Evolutionary conservation across 2,329 filamentous ascomycete genomes (phyloP).

Genomic region (Penicillium sp.): DNA sequence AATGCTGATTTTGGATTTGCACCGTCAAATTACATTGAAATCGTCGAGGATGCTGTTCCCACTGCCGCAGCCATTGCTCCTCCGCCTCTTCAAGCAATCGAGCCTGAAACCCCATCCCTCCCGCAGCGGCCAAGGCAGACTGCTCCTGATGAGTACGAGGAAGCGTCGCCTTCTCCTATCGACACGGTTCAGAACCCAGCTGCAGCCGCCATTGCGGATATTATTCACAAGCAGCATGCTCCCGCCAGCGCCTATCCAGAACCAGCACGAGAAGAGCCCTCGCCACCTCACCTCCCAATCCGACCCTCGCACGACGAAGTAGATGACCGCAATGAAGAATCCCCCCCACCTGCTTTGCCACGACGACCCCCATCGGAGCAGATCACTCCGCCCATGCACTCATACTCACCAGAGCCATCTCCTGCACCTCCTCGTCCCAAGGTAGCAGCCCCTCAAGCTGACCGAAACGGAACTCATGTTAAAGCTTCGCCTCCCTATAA

Average conservation of each 20-base stretch:
- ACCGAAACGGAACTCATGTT: slow-evolving; percentile 43
- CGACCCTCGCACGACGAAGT: slow-evolving; percentile 63
- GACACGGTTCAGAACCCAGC: slow-evolving; percentile 50
- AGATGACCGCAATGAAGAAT: slow-evolving; percentile 53
- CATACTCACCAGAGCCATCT: slow-evolving; percentile 54
- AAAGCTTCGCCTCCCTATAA: slow-evolving; percentile 57
- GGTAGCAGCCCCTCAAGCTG: slow-evolving; percentile 20
- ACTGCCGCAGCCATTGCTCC: slow-evolving; percentile 45
- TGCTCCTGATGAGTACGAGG: slow-evolving; percentile 28
- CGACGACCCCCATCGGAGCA: slow-evolving; percentile 59
- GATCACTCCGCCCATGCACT: slow-evolving; percentile 56
- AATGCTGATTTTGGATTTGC: slow-evolving; percentile 89
- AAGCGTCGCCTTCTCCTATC: slow-evolving; percentile 36
- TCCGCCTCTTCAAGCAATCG: slow-evolving; percentile 27
- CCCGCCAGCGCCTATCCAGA: slow-evolving; percentile 28
- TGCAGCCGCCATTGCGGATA: slow-evolving; percentile 56
- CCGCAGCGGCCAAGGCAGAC: slow-evolving; percentile 29
- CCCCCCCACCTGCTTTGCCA: slow-evolving; percentile 54
- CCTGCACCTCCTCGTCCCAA: slow-evolving; percentile 41
- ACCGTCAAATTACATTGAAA: slow-evolving; percentile 91
- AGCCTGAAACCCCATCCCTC: slow-evolving; percentile 42
- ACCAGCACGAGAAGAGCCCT: slow-evolving; percentile 30
- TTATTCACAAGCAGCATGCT: slow-evolving; percentile 43
- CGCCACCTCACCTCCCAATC: slow-evolving; percentile 34
- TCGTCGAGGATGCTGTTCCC: slow-evolving; percentile 49